Base-by-base conservation (phyloP, 2,329 filamentous ascomycete species). In the Aspergillus aculeatus region DNA sequence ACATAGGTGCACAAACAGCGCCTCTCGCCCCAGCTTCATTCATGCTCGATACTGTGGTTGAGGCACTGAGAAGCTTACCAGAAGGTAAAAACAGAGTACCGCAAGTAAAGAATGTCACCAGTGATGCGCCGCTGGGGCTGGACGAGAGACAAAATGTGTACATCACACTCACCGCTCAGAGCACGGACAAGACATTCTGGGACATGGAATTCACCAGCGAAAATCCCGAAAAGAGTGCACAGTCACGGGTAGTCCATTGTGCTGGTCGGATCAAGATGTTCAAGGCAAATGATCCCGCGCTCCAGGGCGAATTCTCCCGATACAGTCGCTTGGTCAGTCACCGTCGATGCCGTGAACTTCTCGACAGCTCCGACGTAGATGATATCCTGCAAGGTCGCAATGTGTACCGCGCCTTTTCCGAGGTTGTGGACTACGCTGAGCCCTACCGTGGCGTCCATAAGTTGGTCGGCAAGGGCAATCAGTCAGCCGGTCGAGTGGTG, bases 401-500 rank as follows among this genome's bases (percentile, higher is more conserved):
- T 23, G 54, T 67, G 2, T 67, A 67, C 55, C 61, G 57, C 2
- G 51, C 58, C 2, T 67, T 67, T 21, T 51, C 62, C 5, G 62
- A 67, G 21, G 54, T 67, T 10, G 64, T 67, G 12, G 59, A 64
- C n/a, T 67, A 65, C 49, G 61, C 62, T 5, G 48, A 62, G 16
- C 49, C 16, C 0, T 67, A 63, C 29, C 62, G 60, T 1, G 64
- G 65, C 1, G 62, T 67, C 49, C 57, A 52, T 31, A 66, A 61
- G 32, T 57, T 68, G 14, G 68, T 70, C 6, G 65, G 66, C 1
- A 63, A 60, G n/a, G 59, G 58, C 2, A 59, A 50, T 6, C 62
- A 70, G 35, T 69, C 65, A 14, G 69, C 69, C 21, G 69, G 69
- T 2, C 62, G 61, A 1, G 60, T 72, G 1, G n/a, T 64, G 3